Evolutionary conservation across 2,329 filamentous ascomycete species (phyloP), one percentile per base, ranked within the genome.

Genomic region (Verticillium isaacii): DNA sequence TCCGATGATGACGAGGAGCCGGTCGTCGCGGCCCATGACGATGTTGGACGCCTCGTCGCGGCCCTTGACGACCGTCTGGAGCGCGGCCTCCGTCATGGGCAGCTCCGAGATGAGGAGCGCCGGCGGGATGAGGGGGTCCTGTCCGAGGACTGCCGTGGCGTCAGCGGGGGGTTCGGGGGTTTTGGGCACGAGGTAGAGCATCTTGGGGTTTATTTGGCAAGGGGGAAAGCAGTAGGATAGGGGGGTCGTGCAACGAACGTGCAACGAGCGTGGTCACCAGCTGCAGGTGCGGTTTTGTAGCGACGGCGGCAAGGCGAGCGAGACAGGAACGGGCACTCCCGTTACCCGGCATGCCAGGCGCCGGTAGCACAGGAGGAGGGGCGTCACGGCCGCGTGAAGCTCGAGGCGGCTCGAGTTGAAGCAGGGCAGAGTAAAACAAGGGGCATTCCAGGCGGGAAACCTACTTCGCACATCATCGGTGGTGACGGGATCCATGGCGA

Each of bases 41-140:
- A 96, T 90, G 67, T 88, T 84, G 68, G 90, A 86, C 61, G 83
- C 85, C 71, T 88, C 85, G 69, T 82, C 85, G 68, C 90, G 86
- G 68, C 89, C 89, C 77, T 86, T 86, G 68, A 92, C 77, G 45
- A 93, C 89, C 6, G 90, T 90, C 68, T 87, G 76, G 64, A 89
- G 80, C 61, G 88, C 87, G 63, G 78, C 69, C 70, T 82, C 74
- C 72, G 86, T 81, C 75, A 88, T 85, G 73, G 93, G 92, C 69
- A 97, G 89, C 78, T 98, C 93, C 65, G 89, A 87, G 74, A 92
- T 87, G 71, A 98, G 89, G 68, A 97, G 86, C 68, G 91, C 89
- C 54, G 94, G 94, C 57, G 92, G 89, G 74, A 97, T 95, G 73
- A 98, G 82, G 72, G 94, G 92, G 78, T 97, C 93, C 83, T 97